phyloP scores from a whole-genome alignment of 2,329 filamentous ascomycete genomes.

The Exophiala sp. region DNA sequence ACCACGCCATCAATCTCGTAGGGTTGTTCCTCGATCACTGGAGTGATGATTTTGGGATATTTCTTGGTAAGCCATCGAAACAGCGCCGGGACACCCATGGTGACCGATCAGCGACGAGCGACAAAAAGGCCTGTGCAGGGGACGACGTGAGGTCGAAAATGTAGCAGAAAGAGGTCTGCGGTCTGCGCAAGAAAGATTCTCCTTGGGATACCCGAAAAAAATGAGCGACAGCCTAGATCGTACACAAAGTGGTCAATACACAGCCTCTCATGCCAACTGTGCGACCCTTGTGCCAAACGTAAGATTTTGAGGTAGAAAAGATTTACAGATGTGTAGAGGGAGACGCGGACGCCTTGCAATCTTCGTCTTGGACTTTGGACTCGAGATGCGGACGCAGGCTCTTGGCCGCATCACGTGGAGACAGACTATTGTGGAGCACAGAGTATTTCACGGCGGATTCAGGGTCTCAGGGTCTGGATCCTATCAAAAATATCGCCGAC shows the following conservation, averaged over 20 bases:
- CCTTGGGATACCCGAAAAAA: not conserved
- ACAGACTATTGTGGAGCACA: too few species aligned
- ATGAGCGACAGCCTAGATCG: not conserved
- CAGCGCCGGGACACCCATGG: slow-evolving; percentile 88
- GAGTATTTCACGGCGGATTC: too few species aligned
- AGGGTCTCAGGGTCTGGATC: too few species aligned
- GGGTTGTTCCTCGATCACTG: slow-evolving; percentile 80
- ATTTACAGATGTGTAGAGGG: not conserved
- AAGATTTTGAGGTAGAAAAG: not conserved
- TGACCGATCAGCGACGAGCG: not conserved
- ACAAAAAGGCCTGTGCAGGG: not conserved
- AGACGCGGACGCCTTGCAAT: not conserved
- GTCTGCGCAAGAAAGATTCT: not conserved
- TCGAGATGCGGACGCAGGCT: not conserved
- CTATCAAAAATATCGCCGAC: not conserved
- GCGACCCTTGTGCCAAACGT: not conserved
- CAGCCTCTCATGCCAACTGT: not conserved
- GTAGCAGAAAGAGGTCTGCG: not conserved
- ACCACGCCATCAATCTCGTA: slow-evolving; percentile 73
- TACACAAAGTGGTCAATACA: not conserved
- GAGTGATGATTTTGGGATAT: slow-evolving; percentile 93
- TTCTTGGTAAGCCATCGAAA: slow-evolving; percentile 96
- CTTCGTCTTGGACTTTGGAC: not conserved
- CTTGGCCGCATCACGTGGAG: not conserved
- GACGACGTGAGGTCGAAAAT: not conserved